phyloP scores from a whole-genome alignment of 495 filamentous ascomycete species.

The Aeminium ludgeri region DNA sequence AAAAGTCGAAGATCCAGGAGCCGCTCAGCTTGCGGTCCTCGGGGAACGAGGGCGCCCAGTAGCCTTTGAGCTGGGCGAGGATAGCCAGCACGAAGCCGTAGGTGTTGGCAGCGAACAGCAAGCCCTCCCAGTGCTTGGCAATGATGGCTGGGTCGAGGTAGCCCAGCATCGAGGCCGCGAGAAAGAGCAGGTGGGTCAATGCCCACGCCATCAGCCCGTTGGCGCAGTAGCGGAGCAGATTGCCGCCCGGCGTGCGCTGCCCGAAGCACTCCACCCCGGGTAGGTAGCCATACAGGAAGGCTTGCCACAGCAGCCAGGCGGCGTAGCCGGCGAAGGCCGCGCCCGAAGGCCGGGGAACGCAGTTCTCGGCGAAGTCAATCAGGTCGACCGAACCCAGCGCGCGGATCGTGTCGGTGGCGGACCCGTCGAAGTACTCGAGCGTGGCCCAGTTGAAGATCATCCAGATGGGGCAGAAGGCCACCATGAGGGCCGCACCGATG shows the following conservation, averaged over 20 bases:
- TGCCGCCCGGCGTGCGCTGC: conserved; percentile 24
- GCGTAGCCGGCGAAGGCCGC: conserved; percentile 18
- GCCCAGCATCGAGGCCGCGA: conserved; percentile 15
- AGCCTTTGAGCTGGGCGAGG: conserved; percentile 28
- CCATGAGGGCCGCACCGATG: background rate
- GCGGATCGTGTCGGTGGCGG: background rate
- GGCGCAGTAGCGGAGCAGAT: conserved; percentile 24
- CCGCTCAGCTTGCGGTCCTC: conserved; percentile 17
- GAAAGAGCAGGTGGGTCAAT: conserved; percentile 24
- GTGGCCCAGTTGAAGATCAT: conserved; percentile 2
- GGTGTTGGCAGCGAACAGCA: conserved; percentile 27
- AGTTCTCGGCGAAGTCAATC: background rate
- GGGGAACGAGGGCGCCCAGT: conserved; percentile 25
- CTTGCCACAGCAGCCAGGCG: conserved; percentile 24
- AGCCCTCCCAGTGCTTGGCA: conserved; percentile 28
- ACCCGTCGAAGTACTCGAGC: conserved; percentile 4
- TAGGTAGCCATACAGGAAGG: conserved; percentile 21
- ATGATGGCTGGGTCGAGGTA: conserved; percentile 28
- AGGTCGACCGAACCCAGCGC: background rate
- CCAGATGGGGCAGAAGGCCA: background rate
- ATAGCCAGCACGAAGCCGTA: conserved; percentile 26
- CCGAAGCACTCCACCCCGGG: conserved; percentile 16
- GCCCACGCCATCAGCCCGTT: conserved; percentile 31
- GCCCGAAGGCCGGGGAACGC: background rate
- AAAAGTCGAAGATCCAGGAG: conserved; percentile 5